Conservation (phyloP, 1,139 yeast species). For the Pichia sp. region DNA sequence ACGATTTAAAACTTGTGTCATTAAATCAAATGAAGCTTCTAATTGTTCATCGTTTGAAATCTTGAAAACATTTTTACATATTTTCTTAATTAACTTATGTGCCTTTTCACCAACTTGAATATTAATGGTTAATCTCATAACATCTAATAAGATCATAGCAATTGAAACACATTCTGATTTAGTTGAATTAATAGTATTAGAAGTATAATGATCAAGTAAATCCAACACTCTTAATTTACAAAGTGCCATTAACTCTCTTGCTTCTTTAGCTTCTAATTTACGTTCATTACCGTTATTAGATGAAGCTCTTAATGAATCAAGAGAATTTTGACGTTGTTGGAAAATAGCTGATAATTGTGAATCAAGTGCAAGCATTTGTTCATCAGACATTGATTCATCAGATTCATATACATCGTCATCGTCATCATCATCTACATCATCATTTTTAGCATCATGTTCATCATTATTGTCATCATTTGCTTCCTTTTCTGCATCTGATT, state of each 20-base stretch:
- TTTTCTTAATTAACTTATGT: conserved; percentile 60
- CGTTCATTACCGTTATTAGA: conserved; percentile 56
- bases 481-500: conserved; percentile 36
- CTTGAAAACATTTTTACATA: conserved; percentile 47
- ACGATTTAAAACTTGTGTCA: conserved; percentile 37
- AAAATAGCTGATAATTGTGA: conserved; percentile 78
- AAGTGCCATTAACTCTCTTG: conserved; percentile 71
- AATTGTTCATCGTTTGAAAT: conserved; percentile 14
- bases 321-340: conserved; percentile 66
- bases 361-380: conserved; percentile 94
- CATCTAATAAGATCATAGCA: conserved; percentile 45
- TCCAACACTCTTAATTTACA: conserved; percentile 79
- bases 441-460: conserved; percentile 33
- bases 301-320: conserved; percentile 33
- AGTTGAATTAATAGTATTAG: conserved; percentile 40
- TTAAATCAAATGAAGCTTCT: conserved; percentile 27
- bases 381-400: conserved; percentile 86
- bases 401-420: conserved; percentile 36
- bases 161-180: conserved; percentile 7
- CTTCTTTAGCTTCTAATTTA: conserved; percentile 64
- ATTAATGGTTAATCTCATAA: conserved; percentile 64
- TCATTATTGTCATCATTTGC: conserved; percentile 43
- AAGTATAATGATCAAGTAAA: conserved; percentile 63
- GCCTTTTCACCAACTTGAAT: conserved; percentile 67
- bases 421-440: conserved; percentile 21